Evolutionary conservation across 192 early-diverging fungal genomes (phyloP).

Genomic region (Haplosporangium gracile): DNA sequence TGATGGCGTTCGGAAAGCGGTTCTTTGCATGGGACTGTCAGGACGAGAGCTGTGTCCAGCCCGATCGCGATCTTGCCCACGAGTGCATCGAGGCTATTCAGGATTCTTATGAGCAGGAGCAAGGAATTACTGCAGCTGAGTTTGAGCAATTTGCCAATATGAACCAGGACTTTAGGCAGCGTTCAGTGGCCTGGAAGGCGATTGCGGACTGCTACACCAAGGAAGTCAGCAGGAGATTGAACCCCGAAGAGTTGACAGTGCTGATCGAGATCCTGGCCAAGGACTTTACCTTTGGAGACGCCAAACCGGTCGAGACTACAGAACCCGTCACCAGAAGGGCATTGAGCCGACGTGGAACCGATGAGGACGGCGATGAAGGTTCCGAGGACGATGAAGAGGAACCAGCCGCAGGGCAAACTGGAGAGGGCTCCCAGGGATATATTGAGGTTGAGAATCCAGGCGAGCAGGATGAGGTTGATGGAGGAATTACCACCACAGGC

Average conservation of each 20-base stretch:
- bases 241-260: slow-evolving; percentile 33
- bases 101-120: slow-evolving; percentile 5
- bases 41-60: slow-evolving; percentile 46
- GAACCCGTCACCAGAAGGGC: background rate
- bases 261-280: slow-evolving; percentile 37
- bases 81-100: slow-evolving; percentile 46
- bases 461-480: background rate
- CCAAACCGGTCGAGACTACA: background rate
- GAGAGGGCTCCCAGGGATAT: background rate
- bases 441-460: background rate
- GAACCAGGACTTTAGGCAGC: slow-evolving; percentile 44
- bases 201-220: slow-evolving; percentile 49
- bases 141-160: slow-evolving; percentile 48
- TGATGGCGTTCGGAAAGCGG: slow-evolving; percentile 54
- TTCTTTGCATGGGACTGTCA: slow-evolving; percentile 54
- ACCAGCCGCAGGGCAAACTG: background rate
- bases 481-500: background rate
- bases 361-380: slow-evolving; percentile 7
- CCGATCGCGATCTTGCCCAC: slow-evolving; percentile 41
- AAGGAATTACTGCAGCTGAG: slow-evolving; percentile 26
- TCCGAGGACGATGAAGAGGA: slow-evolving; percentile 6
- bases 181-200: slow-evolving; percentile 35
- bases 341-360: background rate
- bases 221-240: slow-evolving; percentile 44
- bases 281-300: slow-evolving; percentile 26